Base-by-base conservation (phyloP, 768 basidiomycete species). In the Mycena crocata region DNA sequence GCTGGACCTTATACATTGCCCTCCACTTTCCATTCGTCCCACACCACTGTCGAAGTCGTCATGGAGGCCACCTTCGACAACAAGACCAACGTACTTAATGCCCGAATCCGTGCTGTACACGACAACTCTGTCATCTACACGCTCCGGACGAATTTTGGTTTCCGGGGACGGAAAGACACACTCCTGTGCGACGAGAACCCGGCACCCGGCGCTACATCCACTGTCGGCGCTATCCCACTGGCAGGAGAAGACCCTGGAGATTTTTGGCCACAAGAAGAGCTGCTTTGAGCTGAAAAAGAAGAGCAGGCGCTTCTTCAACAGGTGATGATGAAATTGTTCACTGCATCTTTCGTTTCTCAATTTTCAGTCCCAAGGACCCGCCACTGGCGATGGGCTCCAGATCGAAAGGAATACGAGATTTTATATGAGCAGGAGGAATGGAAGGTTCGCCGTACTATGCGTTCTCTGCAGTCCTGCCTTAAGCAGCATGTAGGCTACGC, bases 21-120 rank as follows among this genome's bases (percentile, higher is more conserved):
- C 4, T 39, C 34, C 10, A 14, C 39, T 23, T 32, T 23, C 26
- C 35, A 31, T 34, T 40, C 24, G 23, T n/a, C 58, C 28, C 32
- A 3, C 52, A 31, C 49, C 40, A 31, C 32, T 19, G 9, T 6
- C 37, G 14, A 42, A n/a, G n/a, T n/a, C n/a, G n/a, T n/a, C 45
- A 87, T 87, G 86, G 85, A 87, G 69, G 85, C 79, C n/a, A 75
- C 74, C 19, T 85, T 87, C 70, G 84, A 86, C 73, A 86, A 85
- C 78, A 82, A 83, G 61, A 76, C 76, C 56, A 86, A 87, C 73
- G 76, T 86, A 23, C 79, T 86, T 31, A 80, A 82, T 50, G 81
- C 84, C 10, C 74, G 77, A 30, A 78, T 87, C 60, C 79, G 79
- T 23, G 76, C 82, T 14, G 68, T 76, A 1, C 82, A 84, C 67